These are phyloP conservation scores for Ambrosiella xylebori DNA, from an alignment of 2,329 filamentous ascomycete species.

Conservation along the genomic window DNA sequence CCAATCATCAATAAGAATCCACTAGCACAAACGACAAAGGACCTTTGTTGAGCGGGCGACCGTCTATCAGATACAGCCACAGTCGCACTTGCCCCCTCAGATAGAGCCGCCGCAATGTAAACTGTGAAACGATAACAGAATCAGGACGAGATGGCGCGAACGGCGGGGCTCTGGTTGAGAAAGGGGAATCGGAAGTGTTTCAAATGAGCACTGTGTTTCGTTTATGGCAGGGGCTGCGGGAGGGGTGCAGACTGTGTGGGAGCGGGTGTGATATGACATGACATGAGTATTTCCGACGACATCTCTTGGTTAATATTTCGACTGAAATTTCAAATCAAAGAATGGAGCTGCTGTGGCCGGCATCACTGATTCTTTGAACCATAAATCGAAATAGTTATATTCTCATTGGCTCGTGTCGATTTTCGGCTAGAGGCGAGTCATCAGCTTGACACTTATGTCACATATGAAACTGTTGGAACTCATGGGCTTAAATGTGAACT, in stretches of 20 bases:
- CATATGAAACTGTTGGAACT: too few relatives aligned
- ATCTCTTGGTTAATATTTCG: too few relatives aligned
- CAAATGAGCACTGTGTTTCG: conserved; percentile 4
- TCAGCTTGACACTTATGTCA: too few relatives aligned
- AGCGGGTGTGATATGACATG: not conserved
- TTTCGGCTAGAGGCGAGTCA: too few relatives aligned
- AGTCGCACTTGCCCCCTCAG: not conserved
- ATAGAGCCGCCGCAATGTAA: not conserved
- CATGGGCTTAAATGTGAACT: too few relatives aligned
- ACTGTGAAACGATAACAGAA: not conserved
- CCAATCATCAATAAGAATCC: not conserved
- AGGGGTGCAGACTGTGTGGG: not conserved
- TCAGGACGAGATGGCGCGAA: not conserved
- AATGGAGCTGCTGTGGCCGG: too few relatives aligned
- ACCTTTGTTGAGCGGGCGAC: not conserved
- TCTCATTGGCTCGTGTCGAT: too few relatives aligned
- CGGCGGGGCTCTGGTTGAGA: not conserved
- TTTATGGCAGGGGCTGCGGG: not conserved
- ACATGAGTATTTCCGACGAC: too few relatives aligned
- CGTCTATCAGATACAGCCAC: not conserved
- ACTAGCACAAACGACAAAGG: not conserved
- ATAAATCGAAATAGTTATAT: too few relatives aligned
- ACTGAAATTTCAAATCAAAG: too few relatives aligned
- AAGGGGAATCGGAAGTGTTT: not conserved
- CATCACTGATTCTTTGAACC: too few relatives aligned